Conservation (phyloP, 208 protist genomes). For the Tritrichomonas foetus region DNA sequence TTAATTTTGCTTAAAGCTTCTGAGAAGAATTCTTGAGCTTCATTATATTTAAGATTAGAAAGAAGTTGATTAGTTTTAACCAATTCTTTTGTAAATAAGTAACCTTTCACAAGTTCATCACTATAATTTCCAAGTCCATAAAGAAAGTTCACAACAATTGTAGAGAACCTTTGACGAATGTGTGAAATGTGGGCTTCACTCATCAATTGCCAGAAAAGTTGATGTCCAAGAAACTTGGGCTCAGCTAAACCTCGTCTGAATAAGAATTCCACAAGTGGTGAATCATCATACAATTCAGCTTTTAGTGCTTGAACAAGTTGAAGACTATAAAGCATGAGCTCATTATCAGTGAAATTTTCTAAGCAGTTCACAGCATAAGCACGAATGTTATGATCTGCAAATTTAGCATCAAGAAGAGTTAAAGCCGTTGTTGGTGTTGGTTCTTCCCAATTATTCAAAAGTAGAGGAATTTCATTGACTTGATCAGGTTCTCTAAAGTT, state of each 20-base stretch:
- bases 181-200: constrained; percentile 68
- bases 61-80: neutral
- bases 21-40: neutral
- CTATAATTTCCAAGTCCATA: neutral
- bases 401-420: constrained; percentile 67
- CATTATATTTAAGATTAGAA: neutral
- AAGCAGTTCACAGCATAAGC: constrained; percentile 58
- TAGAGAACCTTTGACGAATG: constrained; percentile 67
- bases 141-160: constrained; percentile 46
- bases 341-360: constrained; percentile 43
- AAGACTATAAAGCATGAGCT: constrained; percentile 48
- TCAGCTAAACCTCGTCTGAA: constrained; percentile 61
- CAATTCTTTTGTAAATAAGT: neutral
- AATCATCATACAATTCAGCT: constrained; percentile 68
- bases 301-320: constrained; percentile 69
- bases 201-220: constrained; percentile 73
- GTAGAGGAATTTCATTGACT: neutral
- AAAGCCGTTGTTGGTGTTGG: constrained; percentile 50
- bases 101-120: neutral
- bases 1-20: neutral
- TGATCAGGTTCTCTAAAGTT: neutral
- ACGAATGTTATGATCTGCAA: constrained; percentile 62
- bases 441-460: neutral
- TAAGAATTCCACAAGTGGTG: constrained; percentile 64
- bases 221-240: constrained; percentile 66